Evolutionary conservation across 73 alveolate species (phyloP).

Genomic region (Stentor roeselii): DNA sequence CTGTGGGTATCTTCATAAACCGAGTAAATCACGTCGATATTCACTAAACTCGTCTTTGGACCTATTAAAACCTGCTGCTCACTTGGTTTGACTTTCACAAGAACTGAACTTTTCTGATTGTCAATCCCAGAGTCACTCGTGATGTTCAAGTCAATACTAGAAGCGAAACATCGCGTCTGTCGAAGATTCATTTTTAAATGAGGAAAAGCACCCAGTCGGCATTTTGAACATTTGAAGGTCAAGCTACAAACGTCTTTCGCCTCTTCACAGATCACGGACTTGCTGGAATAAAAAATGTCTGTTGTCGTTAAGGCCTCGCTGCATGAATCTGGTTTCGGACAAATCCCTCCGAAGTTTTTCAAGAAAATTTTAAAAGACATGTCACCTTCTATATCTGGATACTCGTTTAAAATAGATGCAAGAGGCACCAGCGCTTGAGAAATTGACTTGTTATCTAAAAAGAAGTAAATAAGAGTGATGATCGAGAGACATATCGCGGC

Average conservation of each 20-base stretch:
- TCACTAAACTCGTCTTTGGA: neutral
- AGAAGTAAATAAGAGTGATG: neutral
- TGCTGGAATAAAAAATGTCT: neutral
- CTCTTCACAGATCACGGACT: neutral
- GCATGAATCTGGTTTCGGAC: neutral
- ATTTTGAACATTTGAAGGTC: neutral
- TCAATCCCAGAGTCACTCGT: neutral
- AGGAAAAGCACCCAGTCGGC: constrained; percentile 1
- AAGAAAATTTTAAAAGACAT: neutral
- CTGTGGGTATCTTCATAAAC: neutral
- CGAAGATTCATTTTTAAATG: neutral
- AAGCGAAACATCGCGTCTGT: neutral
- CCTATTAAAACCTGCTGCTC: neutral
- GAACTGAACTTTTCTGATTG: neutral
- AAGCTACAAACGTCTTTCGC: neutral
- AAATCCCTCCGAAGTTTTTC: neutral
- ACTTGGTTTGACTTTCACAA: neutral
- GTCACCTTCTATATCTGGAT: neutral
- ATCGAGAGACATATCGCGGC: neutral
- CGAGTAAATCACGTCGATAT: neutral
- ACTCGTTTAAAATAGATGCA: neutral
- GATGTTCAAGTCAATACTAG: neutral
- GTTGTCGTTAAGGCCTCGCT: neutral
- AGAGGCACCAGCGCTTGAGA: neutral
- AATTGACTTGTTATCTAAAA: neutral